A percentile compares a stretch with the other conserved stretches of the same genome.
Evolutionary conservation across 202 grass and related monocot species (phyloP).

Genomic region (Panicum hallii): DNA sequence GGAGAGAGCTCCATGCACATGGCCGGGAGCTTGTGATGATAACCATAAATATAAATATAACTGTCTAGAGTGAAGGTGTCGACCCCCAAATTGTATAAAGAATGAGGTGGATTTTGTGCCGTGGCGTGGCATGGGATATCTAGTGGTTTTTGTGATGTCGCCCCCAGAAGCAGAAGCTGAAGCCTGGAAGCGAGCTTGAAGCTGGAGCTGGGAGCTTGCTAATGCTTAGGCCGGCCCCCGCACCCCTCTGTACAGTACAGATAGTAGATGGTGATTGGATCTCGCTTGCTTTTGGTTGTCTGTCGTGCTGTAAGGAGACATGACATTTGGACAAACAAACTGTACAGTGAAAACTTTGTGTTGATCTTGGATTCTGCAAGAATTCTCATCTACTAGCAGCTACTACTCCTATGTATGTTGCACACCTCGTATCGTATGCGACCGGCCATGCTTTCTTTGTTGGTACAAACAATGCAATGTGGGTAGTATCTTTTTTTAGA

Average conservation of each 20-base stretch:
- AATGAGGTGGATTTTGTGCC: conserved; percentile 46
- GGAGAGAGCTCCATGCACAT: conserved; percentile 43
- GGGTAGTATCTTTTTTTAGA: no score
- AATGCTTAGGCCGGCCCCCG: not conserved
- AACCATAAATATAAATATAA: conserved; percentile 39
- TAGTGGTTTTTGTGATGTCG: conserved; percentile 57
- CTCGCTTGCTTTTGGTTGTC: not conserved
- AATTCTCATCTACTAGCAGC: no score
- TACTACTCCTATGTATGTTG: no score
- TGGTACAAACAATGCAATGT: no score
- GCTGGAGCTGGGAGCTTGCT: conserved; percentile 48
- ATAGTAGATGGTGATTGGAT: not conserved
- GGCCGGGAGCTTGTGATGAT: conserved; percentile 44
- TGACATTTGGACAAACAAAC: not conserved
- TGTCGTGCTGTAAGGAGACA: not conserved
- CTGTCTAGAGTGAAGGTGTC: conserved; percentile 46
- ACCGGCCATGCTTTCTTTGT: no score
- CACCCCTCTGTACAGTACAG: not conserved
- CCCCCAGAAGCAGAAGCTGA: conserved; percentile 12
- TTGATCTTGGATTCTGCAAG: not conserved
- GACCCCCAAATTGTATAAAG: conserved; percentile 61
- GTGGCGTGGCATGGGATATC: conserved; percentile 59
- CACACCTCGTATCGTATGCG: no score
- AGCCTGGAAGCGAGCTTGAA: conserved; percentile 24
- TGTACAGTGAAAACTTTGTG: not conserved